Conservation (phyloP, 495 filamentous ascomycete species). For the Trichoderma orchidacearum region DNA sequence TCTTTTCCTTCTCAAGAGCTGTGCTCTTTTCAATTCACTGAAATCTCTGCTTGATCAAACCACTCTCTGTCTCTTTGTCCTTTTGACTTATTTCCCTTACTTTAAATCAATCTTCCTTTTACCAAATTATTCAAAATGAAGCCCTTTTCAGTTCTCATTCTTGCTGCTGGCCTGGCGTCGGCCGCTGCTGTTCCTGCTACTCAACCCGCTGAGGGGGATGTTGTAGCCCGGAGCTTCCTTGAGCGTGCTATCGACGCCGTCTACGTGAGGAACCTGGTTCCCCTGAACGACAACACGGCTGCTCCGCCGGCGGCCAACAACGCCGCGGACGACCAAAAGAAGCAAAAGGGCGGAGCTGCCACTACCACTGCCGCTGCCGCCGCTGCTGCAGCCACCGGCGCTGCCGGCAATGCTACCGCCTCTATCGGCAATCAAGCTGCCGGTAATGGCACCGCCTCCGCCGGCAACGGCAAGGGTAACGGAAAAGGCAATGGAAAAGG, state of each 20-base stretch:
- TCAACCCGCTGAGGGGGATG: not conserved
- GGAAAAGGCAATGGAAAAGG: not conserved
- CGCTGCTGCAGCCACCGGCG: not conserved
- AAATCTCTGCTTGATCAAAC: not conserved
- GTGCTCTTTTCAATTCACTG: not conserved
- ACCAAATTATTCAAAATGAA: conserved; percentile 11
- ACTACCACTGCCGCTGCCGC: not conserved
- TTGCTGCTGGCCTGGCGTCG: conserved; percentile 17
- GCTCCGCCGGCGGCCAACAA: not conserved
- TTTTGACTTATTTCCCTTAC: not conserved
- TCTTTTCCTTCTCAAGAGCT: not conserved
- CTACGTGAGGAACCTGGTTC: not conserved
- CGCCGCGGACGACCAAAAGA: not conserved
- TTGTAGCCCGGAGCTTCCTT: not conserved
- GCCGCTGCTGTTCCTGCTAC: conserved; percentile 2
- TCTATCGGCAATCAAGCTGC: not conserved
- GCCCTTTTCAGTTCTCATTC: conserved; percentile 8
- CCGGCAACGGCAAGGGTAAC: conserved; percentile 1
- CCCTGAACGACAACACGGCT: not conserved
- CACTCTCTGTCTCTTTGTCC: not conserved
- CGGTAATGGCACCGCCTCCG: not conserved
- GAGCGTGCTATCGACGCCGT: not conserved
- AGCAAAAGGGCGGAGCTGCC: not conserved
- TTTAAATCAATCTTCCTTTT: not conserved
- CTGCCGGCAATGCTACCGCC: not conserved